Conservation (phyloP, 2,329 filamentous ascomycete genomes). For the Davidsoniella eucalypti region DNA sequence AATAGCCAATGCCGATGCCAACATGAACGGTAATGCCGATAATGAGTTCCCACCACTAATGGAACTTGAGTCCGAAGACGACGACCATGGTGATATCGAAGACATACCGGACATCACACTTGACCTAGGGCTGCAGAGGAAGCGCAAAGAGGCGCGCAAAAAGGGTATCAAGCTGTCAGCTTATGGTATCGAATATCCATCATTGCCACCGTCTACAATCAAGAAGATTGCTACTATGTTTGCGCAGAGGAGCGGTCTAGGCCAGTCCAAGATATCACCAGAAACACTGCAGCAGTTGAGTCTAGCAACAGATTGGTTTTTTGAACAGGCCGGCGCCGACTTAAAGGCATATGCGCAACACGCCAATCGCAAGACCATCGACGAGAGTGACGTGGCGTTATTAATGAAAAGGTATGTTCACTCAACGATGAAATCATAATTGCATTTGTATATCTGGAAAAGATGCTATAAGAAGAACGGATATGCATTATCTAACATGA, state of each 20-base stretch:
- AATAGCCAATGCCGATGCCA: constrained; percentile 1
- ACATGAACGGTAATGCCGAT: neutral
- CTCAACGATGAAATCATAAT: neutral
- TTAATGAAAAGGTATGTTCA: constrained; percentile 62
- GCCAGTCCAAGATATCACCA: constrained; percentile 52
- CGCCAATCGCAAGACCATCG: constrained; percentile 67
- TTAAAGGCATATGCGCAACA: constrained; percentile 65
- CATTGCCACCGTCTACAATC: constrained; percentile 55
- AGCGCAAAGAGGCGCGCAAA: constrained; percentile 20
- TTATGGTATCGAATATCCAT: constrained; percentile 59
- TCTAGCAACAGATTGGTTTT: constrained; percentile 79
- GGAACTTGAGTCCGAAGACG: constrained; percentile 9
- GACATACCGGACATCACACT: constrained; percentile 5
- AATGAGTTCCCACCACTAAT: constrained; percentile 4
- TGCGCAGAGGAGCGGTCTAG: constrained; percentile 46
- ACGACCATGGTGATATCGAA: constrained; percentile 10
- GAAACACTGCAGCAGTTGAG: constrained; percentile 60
- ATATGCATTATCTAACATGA: constrained; percentile 16
- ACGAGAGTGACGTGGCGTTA: constrained; percentile 67
- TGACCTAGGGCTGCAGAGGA: constrained; percentile 2
- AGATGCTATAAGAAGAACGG: neutral
- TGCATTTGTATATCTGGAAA: constrained; percentile 14
- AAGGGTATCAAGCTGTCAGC: constrained; percentile 43
- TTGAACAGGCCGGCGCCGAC: constrained; percentile 73
- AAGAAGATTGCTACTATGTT: constrained; percentile 59